Evolutionary conservation across 2,329 filamentous ascomycete genomes (phyloP).

Genomic region (Botrytis tulipae): DNA sequence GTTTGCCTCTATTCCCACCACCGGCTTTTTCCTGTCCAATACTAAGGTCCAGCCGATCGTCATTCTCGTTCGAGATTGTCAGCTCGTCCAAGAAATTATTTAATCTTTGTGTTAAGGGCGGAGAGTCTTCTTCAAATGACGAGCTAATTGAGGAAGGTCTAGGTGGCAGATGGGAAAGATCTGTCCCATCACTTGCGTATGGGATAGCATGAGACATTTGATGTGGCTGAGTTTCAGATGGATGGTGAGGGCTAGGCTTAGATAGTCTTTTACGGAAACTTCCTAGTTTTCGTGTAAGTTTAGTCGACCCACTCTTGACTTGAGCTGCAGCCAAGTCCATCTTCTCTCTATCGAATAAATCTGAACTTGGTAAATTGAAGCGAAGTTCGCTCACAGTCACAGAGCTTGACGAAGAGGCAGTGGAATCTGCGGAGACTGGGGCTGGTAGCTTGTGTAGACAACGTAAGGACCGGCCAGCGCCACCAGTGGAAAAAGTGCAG

Average conservation of each 20-base stretch:
- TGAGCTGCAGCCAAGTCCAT: slow-evolving; percentile 16
- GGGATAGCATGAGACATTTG: slow-evolving; percentile 30
- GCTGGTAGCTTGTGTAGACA: slow-evolving; percentile 69
- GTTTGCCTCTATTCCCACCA: slow-evolving; percentile 79
- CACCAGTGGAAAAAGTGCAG: slow-evolving; percentile 81
- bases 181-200: slow-evolving; percentile 31
- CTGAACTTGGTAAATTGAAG: slow-evolving; percentile 75
- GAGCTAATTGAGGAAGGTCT: slow-evolving; percentile 27
- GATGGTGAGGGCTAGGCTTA: slow-evolving; percentile 32
- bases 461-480: slow-evolving; percentile 70
- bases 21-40: slow-evolving; percentile 82
- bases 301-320: slow-evolving; percentile 14
- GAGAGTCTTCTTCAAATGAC: slow-evolving; percentile 21
- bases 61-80: slow-evolving; percentile 27
- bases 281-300: slow-evolving; percentile 25
- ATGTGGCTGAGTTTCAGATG: slow-evolving; percentile 27
- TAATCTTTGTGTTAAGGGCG: background rate
- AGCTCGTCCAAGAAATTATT: slow-evolving; percentile 11
- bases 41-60: slow-evolving; percentile 63
- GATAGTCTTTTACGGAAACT: slow-evolving; percentile 17
- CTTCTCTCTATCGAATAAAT: slow-evolving; percentile 43
- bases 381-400: slow-evolving; percentile 72
- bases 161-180: slow-evolving; percentile 30
- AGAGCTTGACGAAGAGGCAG: slow-evolving; percentile 21
- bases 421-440: slow-evolving; percentile 35